Percentiles rank a stretch among this genome's conserved stretches.
These are phyloP conservation scores for Metschnikowia hibisci DNA, from an alignment of 805 yeast genomes.

Conservation along the genomic window DNA sequence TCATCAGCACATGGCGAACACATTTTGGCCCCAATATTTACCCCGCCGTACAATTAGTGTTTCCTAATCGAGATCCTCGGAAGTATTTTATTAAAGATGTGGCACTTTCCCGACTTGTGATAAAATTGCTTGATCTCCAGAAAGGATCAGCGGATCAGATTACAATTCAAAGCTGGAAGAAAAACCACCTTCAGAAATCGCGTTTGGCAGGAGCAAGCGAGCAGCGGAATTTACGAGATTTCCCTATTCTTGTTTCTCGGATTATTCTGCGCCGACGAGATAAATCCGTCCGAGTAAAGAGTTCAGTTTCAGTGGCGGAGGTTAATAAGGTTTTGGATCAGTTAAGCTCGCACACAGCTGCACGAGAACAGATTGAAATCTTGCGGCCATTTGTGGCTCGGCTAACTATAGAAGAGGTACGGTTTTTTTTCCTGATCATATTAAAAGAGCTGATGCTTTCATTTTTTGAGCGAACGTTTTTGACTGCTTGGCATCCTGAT, in stretches of 20 bases:
- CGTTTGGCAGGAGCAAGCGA: conserved; percentile 42
- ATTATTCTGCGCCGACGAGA: conserved; percentile 53
- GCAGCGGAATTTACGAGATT: conserved; percentile 25
- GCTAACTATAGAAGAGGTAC: conserved; percentile 59
- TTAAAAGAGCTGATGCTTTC: conserved; percentile 59
- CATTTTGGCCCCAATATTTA: conserved; percentile 50
- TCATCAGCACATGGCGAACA: conserved; percentile 29
- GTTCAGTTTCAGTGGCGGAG: conserved; percentile 24
- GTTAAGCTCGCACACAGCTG: conserved; percentile 22
- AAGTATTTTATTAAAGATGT: conserved; percentile 62
- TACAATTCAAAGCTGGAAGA: conserved; percentile 36
- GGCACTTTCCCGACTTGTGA: conserved; percentile 46
- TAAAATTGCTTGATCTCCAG: conserved; percentile 54
- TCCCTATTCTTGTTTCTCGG: conserved; percentile 48
- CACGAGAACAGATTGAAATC: conserved; percentile 39
- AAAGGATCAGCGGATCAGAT: conserved; percentile 57
- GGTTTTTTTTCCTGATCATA: conserved; percentile 66
- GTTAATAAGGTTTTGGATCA: conserved; percentile 30
- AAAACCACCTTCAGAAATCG: conserved; percentile 31
- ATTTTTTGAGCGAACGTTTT: conserved; percentile 54
- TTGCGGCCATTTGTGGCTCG: conserved; percentile 48
- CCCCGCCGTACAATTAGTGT: conserved; percentile 58
- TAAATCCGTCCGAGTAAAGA: conserved; percentile 29
- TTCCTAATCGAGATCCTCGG: conserved; percentile 63
- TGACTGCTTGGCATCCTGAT: conserved; percentile 73